Percentiles rank a stretch among this genome's conserved stretches.
Evolutionary conservation across 306 rosid species (phyloP).

Genomic region (Ammopiptanthus mongolicus): DNA sequence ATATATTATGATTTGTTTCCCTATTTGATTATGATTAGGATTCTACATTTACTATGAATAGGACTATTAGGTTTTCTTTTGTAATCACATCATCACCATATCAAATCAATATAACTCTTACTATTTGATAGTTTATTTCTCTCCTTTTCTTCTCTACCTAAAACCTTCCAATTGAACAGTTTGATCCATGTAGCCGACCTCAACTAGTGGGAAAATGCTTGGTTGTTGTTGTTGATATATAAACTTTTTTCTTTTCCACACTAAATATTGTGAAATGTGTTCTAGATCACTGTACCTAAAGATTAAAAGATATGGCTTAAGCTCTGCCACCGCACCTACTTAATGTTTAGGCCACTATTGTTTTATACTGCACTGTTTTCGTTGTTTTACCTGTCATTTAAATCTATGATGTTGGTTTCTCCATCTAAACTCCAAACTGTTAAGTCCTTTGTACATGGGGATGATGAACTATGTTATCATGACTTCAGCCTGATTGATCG

Average conservation of each 20-base stretch:
- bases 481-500: conserved; percentile 72
- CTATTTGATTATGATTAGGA: no score
- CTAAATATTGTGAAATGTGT: neutral
- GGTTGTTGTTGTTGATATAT: neutral
- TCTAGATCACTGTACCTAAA: neutral
- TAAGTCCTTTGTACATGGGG: neutral
- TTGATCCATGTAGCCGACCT: no score
- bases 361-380: neutral
- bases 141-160: no score
- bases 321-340: neutral
- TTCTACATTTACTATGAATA: no score
- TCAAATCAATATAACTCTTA: no score
- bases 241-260: neutral
- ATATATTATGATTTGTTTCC: no score
- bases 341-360: neutral
- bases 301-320: conserved; percentile 9
- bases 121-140: no score
- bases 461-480: conserved; percentile 20
- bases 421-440: neutral
- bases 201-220: no score
- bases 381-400: neutral
- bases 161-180: no score
- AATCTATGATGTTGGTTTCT: conserved; percentile 11
- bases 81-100: no score
- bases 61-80: no score